Base-by-base conservation (phyloP, 179 eudicot genomes). In the Nepenthes alata region DNA sequence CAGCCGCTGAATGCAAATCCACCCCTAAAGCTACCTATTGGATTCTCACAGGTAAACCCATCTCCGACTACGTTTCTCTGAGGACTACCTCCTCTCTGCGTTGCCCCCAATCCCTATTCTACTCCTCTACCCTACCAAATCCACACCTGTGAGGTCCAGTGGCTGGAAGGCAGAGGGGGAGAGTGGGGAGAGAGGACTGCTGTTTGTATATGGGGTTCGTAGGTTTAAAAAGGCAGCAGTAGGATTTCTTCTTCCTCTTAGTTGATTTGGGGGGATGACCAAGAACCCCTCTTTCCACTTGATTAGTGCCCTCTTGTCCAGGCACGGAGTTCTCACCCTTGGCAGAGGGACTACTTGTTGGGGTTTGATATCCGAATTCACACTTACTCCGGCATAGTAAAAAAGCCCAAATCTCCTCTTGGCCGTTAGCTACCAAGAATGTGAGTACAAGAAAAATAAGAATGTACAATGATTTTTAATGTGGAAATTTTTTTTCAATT, bases 181-280 rank as follows among this genome's bases (percentile, higher is more conserved):
- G 35, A 50, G 48, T 39, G 76, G 74, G 45, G 45, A 4, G 81
- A 69, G 60, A 74, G 84, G 48, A 90, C 95, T 6, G 81, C 74
- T 90, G 39, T 90, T 89, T 53, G 74, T 89, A 3, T 95, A 89
- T 60, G 97, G 87, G 47, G 95, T 87, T 12, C 97, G 87, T 52
- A 73, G 97, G 78, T 90, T 90, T 72, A 90, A 87, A 70, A 90
- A 87, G 65, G 75, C 86, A 25, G 0, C 97, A 90, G 13, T 89
- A 85, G 55, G 97, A 90, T 56, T 83, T 88, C 0, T 85, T 89
- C 72, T 74, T 89, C 72, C 97, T 91, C 52, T 85, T 87, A 9
- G 87, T 89, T 69, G 97, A 89, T 89, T 89, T 57, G 97, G 95
- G 2, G 97, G 91, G 2, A 89, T 95, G 8, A 89, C 97, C 1